Evolutionary conservation across 179 eudicot genomes (phyloP).

Genomic region (Vitellaria paradoxa): DNA sequence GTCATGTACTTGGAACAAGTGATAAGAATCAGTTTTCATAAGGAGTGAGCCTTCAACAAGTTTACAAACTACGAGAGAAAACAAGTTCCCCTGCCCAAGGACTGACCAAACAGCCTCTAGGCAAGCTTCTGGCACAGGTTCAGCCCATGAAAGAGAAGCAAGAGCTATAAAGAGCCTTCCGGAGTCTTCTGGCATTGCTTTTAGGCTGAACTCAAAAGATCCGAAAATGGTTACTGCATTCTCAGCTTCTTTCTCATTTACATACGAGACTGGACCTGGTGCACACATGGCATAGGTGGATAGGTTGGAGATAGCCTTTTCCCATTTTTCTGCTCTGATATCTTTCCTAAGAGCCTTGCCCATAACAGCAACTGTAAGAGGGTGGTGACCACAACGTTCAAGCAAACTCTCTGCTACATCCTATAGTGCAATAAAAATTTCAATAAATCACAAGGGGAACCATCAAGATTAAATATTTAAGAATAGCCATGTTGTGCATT

Average conservation of each 20-base stretch:
- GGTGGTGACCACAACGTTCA: conserved; percentile 21
- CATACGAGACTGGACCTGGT: conserved; percentile 19
- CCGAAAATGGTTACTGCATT: conserved; percentile 18
- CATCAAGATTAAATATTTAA: not conserved
- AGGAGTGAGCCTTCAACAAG: conserved; percentile 18
- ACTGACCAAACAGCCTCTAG: conserved; percentile 19
- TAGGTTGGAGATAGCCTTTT: conserved; percentile 18
- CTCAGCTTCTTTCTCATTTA: conserved; percentile 23
- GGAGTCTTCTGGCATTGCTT: conserved; percentile 19
- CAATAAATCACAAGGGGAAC: not conserved
- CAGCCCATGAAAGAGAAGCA: conserved; percentile 20
- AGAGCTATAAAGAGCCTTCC: conserved; percentile 13
- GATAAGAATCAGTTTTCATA: conserved; percentile 11
- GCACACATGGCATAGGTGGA: conserved; percentile 21
- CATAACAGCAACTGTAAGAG: conserved; percentile 22
- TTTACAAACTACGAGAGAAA: conserved; percentile 15
- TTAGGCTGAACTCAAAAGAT: conserved; percentile 21
- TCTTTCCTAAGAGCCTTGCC: conserved; percentile 21
- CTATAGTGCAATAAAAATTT: conserved; percentile 8
- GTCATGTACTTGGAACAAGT: conserved; percentile 16
- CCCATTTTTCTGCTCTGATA: conserved; percentile 18
- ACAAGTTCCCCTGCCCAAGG: conserved; percentile 13
- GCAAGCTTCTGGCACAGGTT: conserved; percentile 24
- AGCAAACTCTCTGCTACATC: conserved; percentile 14
- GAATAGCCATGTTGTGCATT: too few relatives aligned